Conservation (phyloP, 1,284 basidiomycete genomes). For the Rhodotorula glutinis region DNA sequence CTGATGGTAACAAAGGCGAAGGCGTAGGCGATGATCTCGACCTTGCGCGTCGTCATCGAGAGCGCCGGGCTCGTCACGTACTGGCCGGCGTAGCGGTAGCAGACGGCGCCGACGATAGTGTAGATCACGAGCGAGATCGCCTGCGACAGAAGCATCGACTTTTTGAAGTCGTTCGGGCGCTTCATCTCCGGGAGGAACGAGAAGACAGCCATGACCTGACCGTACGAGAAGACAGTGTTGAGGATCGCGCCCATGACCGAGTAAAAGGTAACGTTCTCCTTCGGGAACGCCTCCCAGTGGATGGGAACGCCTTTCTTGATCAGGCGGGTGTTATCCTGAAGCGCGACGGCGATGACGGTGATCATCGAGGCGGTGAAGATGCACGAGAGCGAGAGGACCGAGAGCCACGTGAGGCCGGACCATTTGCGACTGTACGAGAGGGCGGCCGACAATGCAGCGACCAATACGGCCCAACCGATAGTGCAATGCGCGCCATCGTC, state of each 20-base stretch:
- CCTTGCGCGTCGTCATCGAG: background rate
- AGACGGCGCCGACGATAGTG: conserved; percentile 13
- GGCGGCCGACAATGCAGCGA: too few species aligned
- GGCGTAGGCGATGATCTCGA: conserved; percentile 2
- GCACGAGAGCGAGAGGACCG: conserved; percentile 12
- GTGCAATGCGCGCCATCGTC: conserved; percentile 3
- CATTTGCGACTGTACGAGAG: conserved; percentile 12
- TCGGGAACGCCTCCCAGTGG: conserved; percentile 12
- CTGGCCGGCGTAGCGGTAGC: conserved; percentile 16
- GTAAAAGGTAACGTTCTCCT: background rate
- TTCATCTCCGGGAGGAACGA: conserved; percentile 12
- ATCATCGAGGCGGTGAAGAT: conserved; percentile 13
- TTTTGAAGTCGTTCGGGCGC: conserved; percentile 4
- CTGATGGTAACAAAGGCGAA: conserved; percentile 20
- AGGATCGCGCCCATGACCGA: conserved; percentile 6
- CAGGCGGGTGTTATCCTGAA: conserved; percentile 2
- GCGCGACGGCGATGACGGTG: conserved; percentile 7
- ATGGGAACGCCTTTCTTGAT: conserved; percentile 5
- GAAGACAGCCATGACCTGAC: conserved; percentile 16
- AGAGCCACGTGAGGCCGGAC: conserved; percentile 11
- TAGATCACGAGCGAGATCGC: conserved; percentile 13
- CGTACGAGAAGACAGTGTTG: conserved; percentile 16
- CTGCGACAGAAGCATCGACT: conserved; percentile 5
- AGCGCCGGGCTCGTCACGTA: conserved; percentile 10
- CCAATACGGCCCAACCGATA: too few species aligned